A percentile compares a stretch with the other conserved stretches of the same genome.
These are phyloP conservation scores for Yarrowia sp. DNA, from an alignment of 805 yeast species.

Conservation along the genomic window DNA sequence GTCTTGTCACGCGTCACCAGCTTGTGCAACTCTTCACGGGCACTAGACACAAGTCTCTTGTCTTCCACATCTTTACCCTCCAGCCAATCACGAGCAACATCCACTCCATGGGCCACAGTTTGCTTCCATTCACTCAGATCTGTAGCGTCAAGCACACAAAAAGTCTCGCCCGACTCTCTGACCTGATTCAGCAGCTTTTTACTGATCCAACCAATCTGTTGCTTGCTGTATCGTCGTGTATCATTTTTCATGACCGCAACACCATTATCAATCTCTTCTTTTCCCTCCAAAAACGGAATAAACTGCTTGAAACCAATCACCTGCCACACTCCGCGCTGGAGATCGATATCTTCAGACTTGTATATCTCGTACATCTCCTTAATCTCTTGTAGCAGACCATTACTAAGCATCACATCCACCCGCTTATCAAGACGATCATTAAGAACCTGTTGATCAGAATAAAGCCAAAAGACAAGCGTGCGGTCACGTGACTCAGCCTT, in stretches of 20 bases:
- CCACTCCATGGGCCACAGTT: constrained; percentile 61
- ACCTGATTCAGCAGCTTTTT: constrained; percentile 71
- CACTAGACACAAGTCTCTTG: constrained; percentile 9
- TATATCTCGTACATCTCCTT: constrained; percentile 59
- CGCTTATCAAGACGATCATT: constrained; percentile 72
- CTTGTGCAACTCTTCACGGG: background rate
- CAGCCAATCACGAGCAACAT: constrained; percentile 56
- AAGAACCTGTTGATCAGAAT: constrained; percentile 64
- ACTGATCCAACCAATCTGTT: constrained; percentile 89
- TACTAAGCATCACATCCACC: constrained; percentile 80
- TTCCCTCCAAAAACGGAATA: constrained; percentile 64
- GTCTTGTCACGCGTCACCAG: constrained; percentile 9
- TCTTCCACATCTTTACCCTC: constrained; percentile 1
- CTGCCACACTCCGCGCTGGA: constrained; percentile 85
- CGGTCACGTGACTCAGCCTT: constrained; percentile 57
- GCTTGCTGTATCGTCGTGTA: constrained; percentile 85
- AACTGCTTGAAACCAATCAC: constrained; percentile 93
- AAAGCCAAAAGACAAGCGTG: constrained; percentile 78
- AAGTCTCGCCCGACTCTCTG: constrained; percentile 62
- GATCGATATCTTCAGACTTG: constrained; percentile 51
- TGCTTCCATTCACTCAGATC: constrained; percentile 67
- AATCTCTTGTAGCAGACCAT: constrained; percentile 77
- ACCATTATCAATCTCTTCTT: constrained; percentile 53
- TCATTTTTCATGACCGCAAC: constrained; percentile 78
- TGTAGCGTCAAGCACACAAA: constrained; percentile 78